Evolutionary conservation across 805 yeast species (phyloP).

Genomic region (Candida schatavii): DNA sequence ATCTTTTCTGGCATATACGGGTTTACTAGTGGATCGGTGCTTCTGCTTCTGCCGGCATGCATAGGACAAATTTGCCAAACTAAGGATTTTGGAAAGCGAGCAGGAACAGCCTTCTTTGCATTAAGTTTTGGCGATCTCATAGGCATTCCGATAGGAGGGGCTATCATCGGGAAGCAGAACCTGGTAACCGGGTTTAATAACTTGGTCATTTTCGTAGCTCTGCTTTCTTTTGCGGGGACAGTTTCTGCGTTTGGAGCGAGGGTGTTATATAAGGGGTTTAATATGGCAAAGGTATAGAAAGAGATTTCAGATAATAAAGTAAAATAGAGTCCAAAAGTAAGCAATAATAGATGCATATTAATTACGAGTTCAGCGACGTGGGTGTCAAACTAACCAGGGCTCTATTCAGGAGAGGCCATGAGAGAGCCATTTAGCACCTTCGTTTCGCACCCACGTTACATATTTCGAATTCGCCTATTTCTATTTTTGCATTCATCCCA

Average conservation of each 20-base stretch:
- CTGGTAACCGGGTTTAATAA: constrained; percentile 14
- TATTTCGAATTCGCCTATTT: too few species aligned
- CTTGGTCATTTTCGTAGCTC: constrained; percentile 22
- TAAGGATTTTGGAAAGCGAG: constrained; percentile 22
- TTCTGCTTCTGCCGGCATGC: constrained; percentile 23
- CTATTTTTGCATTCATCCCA: too few species aligned
- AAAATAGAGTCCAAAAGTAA: not conserved
- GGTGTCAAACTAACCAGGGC: too few species aligned
- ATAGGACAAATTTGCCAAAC: constrained; percentile 25
- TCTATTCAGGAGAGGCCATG: too few species aligned
- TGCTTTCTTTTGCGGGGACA: constrained; percentile 19
- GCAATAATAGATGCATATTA: not conserved
- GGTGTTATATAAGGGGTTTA: constrained; percentile 20
- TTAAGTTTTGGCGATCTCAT: constrained; percentile 26
- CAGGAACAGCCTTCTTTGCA: constrained; percentile 26
- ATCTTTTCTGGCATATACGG: constrained; percentile 25
- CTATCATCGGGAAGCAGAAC: constrained; percentile 15
- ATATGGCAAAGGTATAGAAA: constrained; percentile 8
- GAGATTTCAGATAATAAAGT: not conserved
- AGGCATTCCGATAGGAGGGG: constrained; percentile 30
- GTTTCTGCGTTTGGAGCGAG: constrained; percentile 18
- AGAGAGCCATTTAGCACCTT: too few species aligned
- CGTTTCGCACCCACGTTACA: too few species aligned
- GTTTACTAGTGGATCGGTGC: constrained; percentile 26
- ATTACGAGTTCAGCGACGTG: too few species aligned